Conservation (phyloP, 148 eudicot species). For the Spergularia bocconei region DNA sequence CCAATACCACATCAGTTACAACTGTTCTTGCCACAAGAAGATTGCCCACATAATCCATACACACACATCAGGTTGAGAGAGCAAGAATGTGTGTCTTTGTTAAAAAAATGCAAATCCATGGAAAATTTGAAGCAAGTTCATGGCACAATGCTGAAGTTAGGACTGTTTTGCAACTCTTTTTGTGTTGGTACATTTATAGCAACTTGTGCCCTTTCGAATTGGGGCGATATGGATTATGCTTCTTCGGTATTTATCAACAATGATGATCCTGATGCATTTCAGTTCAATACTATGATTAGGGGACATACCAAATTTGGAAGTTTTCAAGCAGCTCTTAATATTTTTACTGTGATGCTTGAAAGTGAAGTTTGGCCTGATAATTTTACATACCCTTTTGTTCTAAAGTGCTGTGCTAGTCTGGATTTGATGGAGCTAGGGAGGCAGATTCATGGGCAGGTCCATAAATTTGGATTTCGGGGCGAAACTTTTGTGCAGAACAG, state of each 20-base stretch:
- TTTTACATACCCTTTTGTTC: constrained; percentile 46
- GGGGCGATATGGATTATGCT: constrained; percentile 62
- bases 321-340: constrained; percentile 28
- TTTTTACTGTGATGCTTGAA: constrained; percentile 50
- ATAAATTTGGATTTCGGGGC: constrained; percentile 43
- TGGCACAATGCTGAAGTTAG: constrained; percentile 42
- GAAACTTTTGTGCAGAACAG: constrained; percentile 62
- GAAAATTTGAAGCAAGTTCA: constrained; percentile 56
- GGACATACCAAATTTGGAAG: constrained; percentile 41
- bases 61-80: constrained; percentile 26
- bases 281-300: constrained; percentile 51
- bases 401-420: constrained; percentile 48
- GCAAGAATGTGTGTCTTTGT: constrained; percentile 48
- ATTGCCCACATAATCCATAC: constrained; percentile 31
- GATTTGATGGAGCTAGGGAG: constrained; percentile 27
- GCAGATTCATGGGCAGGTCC: constrained; percentile 55
- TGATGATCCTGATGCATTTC: constrained; percentile 45
- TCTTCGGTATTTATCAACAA: constrained; percentile 41
- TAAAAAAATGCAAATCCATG: constrained; percentile 47
- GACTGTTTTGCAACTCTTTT: constrained; percentile 39
- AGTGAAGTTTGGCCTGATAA: constrained; percentile 38
- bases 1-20: constrained; percentile 35
- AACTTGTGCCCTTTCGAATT: constrained; percentile 50
- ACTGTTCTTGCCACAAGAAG: constrained; percentile 26
- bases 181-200: constrained; percentile 44